A percentile compares a stretch with the other conserved stretches of the same genome.
Conservation (phyloP, 208 protist species). For the Acanthamoeba sp. region DNA sequence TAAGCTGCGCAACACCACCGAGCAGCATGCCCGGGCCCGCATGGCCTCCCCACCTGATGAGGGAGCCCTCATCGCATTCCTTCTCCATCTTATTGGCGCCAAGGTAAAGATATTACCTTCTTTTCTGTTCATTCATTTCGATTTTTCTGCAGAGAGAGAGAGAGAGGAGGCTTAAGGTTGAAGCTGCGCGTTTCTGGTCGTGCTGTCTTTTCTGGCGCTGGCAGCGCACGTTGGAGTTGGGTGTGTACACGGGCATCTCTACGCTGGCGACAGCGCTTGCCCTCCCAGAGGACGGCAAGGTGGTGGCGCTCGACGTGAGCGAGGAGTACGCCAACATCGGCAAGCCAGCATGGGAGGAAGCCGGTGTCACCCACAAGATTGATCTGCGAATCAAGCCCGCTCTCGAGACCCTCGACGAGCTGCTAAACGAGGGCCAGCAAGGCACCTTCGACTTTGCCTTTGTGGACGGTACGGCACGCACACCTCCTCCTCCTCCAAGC, state of each 20-base stretch:
- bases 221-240: conserved; percentile 84
- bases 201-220: neutral
- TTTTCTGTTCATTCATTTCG: too few species aligned
- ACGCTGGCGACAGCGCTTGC: conserved; percentile 84
- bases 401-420: conserved; percentile 81
- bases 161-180: too few species aligned
- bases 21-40: neutral
- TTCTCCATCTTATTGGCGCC: conserved; percentile 12
- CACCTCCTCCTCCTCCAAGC: too few species aligned
- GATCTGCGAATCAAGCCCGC: conserved; percentile 85
- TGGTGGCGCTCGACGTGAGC: conserved; percentile 86
- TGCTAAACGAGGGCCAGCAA: conserved; percentile 80
- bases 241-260: conserved; percentile 87
- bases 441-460: conserved; percentile 90
- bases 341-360: conserved; percentile 84
- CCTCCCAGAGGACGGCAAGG: conserved; percentile 84
- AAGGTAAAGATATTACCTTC: too few species aligned
- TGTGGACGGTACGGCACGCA: conserved; percentile 85
- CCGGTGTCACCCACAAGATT: conserved; percentile 87
- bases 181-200: neutral
- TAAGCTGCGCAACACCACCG: conserved; percentile 47
- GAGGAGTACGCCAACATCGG: conserved; percentile 84
- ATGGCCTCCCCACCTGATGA: conserved; percentile 66
- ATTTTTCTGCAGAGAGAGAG: too few species aligned
- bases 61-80: conserved; percentile 14